A percentile compares a stretch with the other conserved stretches of the same genome.
Conservation (phyloP, 805 yeast genomes). For the Brettanomyces bruxellensis region DNA sequence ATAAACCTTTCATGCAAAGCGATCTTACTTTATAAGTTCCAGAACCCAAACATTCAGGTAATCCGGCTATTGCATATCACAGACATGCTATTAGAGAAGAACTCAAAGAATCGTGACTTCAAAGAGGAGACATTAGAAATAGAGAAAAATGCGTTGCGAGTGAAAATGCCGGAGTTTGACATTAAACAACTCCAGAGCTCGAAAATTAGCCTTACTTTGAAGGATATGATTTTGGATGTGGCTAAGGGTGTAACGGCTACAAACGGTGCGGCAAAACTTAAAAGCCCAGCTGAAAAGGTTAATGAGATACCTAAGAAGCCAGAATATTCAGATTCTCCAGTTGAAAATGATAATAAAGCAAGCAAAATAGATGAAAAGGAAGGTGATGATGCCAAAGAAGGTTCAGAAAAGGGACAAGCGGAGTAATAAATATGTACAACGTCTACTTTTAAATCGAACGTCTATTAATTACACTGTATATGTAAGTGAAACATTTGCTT, state of each 20-base stretch:
- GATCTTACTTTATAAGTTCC: conserved; percentile 25
- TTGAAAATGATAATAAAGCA: not conserved
- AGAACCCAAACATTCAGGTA: conserved; percentile 16
- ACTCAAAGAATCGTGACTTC: conserved; percentile 15
- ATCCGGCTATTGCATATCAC: conserved; percentile 17
- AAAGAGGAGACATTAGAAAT: conserved; percentile 24
- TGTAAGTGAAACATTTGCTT: not conserved
- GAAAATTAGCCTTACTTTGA: conserved; percentile 19
- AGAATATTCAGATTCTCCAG: not conserved
- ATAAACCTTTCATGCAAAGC: conserved; percentile 57
- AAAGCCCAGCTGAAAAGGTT: not conserved
- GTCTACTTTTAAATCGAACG: not conserved
- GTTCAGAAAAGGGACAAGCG: not conserved
- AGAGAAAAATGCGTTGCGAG: conserved; percentile 24
- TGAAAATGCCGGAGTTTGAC: conserved; percentile 19
- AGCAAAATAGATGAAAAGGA: not conserved
- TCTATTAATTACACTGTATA: not conserved
- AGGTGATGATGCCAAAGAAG: not conserved
- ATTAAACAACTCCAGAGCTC: conserved; percentile 14
- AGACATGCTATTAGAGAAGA: conserved; percentile 18
- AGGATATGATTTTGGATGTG: conserved; percentile 3
- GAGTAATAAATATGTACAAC: not conserved
- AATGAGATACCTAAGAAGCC: not conserved
- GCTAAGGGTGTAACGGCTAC: conserved; percentile 2
- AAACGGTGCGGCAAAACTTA: not conserved